These are phyloP conservation scores for Metschnikowia drakensbergensis DNA, from an alignment of 805 yeast genomes.

Conservation along the genomic window DNA sequence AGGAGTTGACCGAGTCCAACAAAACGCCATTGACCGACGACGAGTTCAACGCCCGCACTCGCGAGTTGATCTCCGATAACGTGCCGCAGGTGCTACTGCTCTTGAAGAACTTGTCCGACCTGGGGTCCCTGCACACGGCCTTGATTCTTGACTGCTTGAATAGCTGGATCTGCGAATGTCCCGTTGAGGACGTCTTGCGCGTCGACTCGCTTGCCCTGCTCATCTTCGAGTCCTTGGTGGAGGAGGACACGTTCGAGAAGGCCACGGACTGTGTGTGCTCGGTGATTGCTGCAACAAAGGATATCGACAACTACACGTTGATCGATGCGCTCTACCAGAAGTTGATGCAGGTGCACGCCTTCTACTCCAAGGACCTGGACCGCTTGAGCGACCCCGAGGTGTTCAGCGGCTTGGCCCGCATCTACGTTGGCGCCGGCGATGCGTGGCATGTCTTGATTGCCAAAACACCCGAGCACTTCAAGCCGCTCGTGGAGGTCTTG, in stretches of 20 bases:
- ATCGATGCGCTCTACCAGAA: constrained; percentile 67
- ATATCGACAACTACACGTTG: constrained; percentile 58
- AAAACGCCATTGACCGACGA: constrained; percentile 77
- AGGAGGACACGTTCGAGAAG: constrained; percentile 73
- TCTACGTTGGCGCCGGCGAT: constrained; percentile 91
- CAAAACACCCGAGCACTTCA: constrained; percentile 62
- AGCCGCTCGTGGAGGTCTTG: constrained; percentile 68
- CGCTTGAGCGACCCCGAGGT: constrained; percentile 58
- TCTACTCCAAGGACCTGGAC: constrained; percentile 25
- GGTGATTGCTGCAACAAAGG: constrained; percentile 76
- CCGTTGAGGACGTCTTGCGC: constrained; percentile 63
- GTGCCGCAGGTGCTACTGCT: constrained; percentile 65
- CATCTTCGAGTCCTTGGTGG: constrained; percentile 55
- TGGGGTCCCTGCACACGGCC: constrained; percentile 21
- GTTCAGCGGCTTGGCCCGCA: constrained; percentile 64
- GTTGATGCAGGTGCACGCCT: constrained; percentile 56
- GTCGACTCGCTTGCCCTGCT: constrained; percentile 62
- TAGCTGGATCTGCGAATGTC: constrained; percentile 89
- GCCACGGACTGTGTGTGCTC: constrained; percentile 85
- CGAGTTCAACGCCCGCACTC: constrained; percentile 65
- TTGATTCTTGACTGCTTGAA: constrained; percentile 70
- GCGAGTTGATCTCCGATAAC: constrained; percentile 59
- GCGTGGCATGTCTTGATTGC: constrained; percentile 90
- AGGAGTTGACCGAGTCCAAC: constrained; percentile 77
- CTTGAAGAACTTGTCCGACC: constrained; percentile 46